Base-by-base conservation (phyloP, 2,329 filamentous ascomycete genomes). In the Botrytis aclada region DNA sequence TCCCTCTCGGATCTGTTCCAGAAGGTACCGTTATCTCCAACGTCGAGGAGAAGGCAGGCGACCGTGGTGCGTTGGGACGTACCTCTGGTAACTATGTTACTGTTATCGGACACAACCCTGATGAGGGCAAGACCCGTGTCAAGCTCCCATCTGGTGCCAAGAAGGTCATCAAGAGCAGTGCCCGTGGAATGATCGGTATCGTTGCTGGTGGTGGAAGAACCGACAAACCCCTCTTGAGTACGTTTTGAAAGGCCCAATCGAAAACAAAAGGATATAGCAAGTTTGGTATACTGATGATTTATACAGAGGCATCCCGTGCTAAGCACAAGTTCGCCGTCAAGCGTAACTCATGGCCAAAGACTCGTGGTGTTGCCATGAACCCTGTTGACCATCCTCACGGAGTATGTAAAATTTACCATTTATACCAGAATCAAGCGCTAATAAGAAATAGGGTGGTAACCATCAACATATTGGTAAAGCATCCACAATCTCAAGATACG, bases 351-450 rank as follows among this genome's bases (percentile, higher is more conserved):
- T 99, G 96, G 96, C 96, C 96, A 88, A 98, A 97, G 93, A 99
- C 96, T 90, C 95, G 96, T 96, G 96, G 96, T 98, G 96, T 99
- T 92, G 96, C 96, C 87, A 99, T 99, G 96, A 99, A 99, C 89
- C 96, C 96, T 83, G 96, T 99, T 83, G 96, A 99, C 88, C 96
- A 99, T 91, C 93, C 93, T 86, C 93, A 96, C 92, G 93, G 93
- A 93, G 93, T 81, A 80, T 62, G 80, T 76, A 63, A 41, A 45
- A 43, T 43, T 54, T 71, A 10, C 25, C 9, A 43, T 20, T 54
- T 22, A 60, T 45, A 10, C n/a, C n/a, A 65, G 18, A 32, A 69
- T 32, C 69, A 58, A 73, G 47, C 74, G 77, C 86, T 88, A 83
- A 89, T 84, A 81, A 77, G 72, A 32, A 74, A 74, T 67, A 78